Base-by-base conservation (phyloP, 2,329 filamentous ascomycete species). In the Phyllachora maydis region DNA sequence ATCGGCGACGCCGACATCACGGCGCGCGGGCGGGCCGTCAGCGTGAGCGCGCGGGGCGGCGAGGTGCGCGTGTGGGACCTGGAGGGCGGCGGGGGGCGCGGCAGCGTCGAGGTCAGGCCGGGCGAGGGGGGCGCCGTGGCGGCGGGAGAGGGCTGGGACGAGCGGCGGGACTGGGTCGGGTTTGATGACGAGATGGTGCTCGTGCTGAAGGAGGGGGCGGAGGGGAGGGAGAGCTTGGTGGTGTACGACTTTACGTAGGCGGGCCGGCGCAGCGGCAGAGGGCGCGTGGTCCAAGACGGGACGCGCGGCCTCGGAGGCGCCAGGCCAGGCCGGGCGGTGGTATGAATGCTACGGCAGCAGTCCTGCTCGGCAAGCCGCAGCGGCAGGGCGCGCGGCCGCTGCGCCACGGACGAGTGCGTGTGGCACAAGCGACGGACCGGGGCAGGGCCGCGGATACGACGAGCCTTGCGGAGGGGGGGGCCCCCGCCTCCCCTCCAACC, bases 171-270 rank as follows among this genome's bases (percentile, higher is more conserved):
- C 24, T 85, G 75, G 65, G 68, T 92, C 6, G 79, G 78, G 0
- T 92, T 92, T 37, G 81, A 92, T 38, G 79, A 91, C 20, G 78
- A 91, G 45, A 81, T 81, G 50, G 76, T 92, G n/a, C 71, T 91
- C 30, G 67, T 92, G 19, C 54, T 91, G 23, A 72, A 77, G 32
- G 76, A 85, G 46, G 63, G 65, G 32, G 46, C 51, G 14, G 53
- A 63, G 14, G 76, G 76, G 2, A 59, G 61, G 18, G 76, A 85
- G 40, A 69, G 73, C 30, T 46, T 92, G 31, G 62, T 83, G 39
- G 69, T 88, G 20, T 92, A 92, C 41, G 78, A 92, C 45, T 93
- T 93, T 46, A 79, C 76, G 16, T 77, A 36, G 43, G 14, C 4
- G n/a, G n/a, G n/a, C n/a, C n/a, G n/a, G n/a, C n/a, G n/a, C n/a